Percentiles rank a stretch among this genome's conserved stretches.
Conservation (phyloP, 148 eudicot genomes). For the Rhododendron williamsianum region DNA sequence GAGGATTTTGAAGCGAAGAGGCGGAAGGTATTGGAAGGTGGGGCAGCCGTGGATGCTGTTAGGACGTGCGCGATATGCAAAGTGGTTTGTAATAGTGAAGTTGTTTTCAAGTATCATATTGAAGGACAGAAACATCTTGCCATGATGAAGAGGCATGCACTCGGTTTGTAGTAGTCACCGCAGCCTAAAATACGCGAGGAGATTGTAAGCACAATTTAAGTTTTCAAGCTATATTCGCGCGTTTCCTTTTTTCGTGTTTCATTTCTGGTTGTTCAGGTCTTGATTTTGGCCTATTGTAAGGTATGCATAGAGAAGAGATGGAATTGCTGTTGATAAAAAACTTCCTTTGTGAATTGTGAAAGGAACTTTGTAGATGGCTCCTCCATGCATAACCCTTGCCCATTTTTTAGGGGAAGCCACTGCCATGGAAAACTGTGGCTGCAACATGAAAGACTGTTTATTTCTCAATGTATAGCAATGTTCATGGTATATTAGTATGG, state of each 20-base stretch:
- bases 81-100: slow-evolving; percentile 53
- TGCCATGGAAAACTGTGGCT: neutral
- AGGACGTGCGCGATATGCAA: slow-evolving; percentile 41
- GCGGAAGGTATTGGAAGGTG: slow-evolving; percentile 41
- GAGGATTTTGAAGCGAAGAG: slow-evolving; percentile 43
- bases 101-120: slow-evolving; percentile 40
- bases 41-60: slow-evolving; percentile 31
- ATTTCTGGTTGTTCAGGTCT: neutral
- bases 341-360: neutral
- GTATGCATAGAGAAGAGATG: neutral
- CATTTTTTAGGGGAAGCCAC: neutral
- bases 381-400: neutral
- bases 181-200: neutral
- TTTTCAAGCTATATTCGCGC: neutral
- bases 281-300: neutral
- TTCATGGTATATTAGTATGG: neutral
- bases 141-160: slow-evolving; percentile 23
- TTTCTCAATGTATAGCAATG: neutral
- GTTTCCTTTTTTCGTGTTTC: neutral
- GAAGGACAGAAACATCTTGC: slow-evolving; percentile 52
- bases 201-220: neutral
- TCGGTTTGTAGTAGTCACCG: neutral
- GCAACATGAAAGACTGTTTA: neutral
- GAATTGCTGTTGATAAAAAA: neutral
- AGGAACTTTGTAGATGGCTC: neutral